Evolutionary conservation across 371 early-diverging fungal species (phyloP).

Genomic region (Mucor racemosus): DNA sequence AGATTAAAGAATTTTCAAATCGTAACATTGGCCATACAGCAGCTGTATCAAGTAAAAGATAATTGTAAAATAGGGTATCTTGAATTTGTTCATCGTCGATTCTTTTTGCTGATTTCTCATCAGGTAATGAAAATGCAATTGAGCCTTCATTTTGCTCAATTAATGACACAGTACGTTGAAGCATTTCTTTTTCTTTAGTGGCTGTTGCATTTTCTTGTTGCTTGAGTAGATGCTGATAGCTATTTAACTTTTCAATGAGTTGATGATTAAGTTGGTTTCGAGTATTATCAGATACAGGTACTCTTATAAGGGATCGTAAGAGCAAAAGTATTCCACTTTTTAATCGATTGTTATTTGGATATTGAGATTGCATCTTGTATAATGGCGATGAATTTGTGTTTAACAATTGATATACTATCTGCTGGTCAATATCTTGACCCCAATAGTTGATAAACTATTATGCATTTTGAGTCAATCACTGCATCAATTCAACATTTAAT

Average conservation of each 20-base stretch:
- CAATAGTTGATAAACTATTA: constrained; percentile 35
- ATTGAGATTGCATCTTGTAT: constrained; percentile 11
- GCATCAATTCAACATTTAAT: neutral
- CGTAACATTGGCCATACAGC: constrained; percentile 19
- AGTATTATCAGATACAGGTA: constrained; percentile 3
- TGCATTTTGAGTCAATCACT: neutral
- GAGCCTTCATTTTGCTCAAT: constrained; percentile 9
- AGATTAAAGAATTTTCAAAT: constrained; percentile 6
- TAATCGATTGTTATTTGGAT: constrained; percentile 22
- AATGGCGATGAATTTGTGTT: constrained; percentile 31
- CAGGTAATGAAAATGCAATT: neutral
- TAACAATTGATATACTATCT: constrained; percentile 26
- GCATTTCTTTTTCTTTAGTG: neutral
- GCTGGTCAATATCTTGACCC: constrained; percentile 26
- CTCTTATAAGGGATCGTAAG: constrained; percentile 25
- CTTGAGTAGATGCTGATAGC: neutral
- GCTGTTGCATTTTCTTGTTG: neutral
- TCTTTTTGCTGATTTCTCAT: neutral
- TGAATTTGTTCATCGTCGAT: neutral
- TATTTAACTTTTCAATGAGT: neutral
- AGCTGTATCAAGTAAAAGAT: constrained; percentile 34
- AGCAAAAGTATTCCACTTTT: constrained; percentile 23
- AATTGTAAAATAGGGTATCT: constrained; percentile 30
- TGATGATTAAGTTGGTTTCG: constrained; percentile 2
- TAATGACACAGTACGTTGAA: neutral